These are phyloP conservation scores for Comarum palustre DNA, from an alignment of 306 rosid genomes.

Conservation along the genomic window DNA sequence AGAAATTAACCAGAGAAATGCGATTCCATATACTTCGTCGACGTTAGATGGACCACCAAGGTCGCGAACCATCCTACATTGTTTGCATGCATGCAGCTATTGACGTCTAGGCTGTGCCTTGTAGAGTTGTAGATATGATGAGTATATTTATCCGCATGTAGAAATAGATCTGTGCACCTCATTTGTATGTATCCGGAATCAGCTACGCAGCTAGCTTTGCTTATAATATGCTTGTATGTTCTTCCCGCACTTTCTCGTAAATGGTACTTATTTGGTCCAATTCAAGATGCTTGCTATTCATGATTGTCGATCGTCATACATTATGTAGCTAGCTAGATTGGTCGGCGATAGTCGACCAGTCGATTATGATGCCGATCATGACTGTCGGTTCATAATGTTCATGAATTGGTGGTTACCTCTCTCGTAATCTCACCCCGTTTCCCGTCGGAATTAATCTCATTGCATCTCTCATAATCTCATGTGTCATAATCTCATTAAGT, in stretches of 20 bases:
- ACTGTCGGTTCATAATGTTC: too few relatives aligned
- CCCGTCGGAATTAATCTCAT: not conserved
- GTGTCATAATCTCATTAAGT: too few relatives aligned
- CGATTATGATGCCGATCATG: too few relatives aligned
- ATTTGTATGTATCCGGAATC: not conserved
- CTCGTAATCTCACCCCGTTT: too few relatives aligned
- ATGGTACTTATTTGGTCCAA: not conserved
- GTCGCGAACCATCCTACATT: conserved; percentile 17
- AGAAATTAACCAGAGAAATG: not conserved
- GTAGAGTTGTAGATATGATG: not conserved
- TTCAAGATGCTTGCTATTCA: not conserved
- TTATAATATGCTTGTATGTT: not conserved
- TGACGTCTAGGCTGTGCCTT: not conserved
- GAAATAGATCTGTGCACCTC: not conserved
- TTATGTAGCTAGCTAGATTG: too few relatives aligned
- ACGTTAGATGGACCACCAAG: not conserved
- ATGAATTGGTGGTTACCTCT: too few relatives aligned
- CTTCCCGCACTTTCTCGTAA: not conserved
- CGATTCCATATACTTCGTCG: not conserved
- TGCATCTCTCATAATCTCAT: not conserved
- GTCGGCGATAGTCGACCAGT: too few relatives aligned
- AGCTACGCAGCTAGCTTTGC: not conserved
- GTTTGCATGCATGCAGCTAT: conserved; percentile 4
- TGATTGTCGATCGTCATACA: not conserved
- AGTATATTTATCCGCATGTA: not conserved